Evolutionary conservation across 805 yeast species (phyloP), one percentile per base, ranked within the genome.

Genomic region (Lipomyces mesembrius): DNA sequence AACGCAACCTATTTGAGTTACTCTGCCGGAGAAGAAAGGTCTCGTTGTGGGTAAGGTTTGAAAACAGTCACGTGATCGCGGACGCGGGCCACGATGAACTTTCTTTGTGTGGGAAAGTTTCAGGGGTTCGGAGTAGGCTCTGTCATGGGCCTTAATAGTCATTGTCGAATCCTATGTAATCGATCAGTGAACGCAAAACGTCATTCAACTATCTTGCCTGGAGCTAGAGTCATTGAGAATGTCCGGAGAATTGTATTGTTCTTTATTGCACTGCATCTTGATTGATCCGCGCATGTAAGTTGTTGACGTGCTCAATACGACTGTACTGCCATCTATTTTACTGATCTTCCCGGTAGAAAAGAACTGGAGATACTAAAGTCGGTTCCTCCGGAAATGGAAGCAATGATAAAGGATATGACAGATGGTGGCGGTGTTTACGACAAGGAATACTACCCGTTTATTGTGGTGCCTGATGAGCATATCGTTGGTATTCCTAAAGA

Each of bases 401-500:
- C 35, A n/a, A 12, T 57, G 53, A 52, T 66, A 6, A 53, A 35
- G 22, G 25, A 51, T 1, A 53, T 39, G 12, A 37, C 43, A 11
- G 62, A 61, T 34, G 60, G 51, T 27, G 59, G 39, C 14, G 63
- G 59, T 29, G 65, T 55, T 12, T 68, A 68, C 46, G 59, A 60
- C 32, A 53, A 43, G 29, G 12, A 12, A 17, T 66, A 53, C 29
- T 58, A 53, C 51, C 71, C 71, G 17, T 34, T 68, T 12, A 39
- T 68, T 25, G 71, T 66, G 29, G 67, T 68, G 32, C 61, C 65
- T 29, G 14, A 34, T 29, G 71, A 70, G 57, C 52, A 56, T 20
- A 17, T 68, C 11, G 64, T 64, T 20, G 73, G 72, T 4, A 63
- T 70, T 14, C 67, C 73, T 6, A 61, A 64, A 46, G 32, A 3